A percentile compares a stretch with the other conserved stretches of the same genome.
Conservation (phyloP, 139 green algal genomes). For the Edaphochlamys debaryana region DNA sequence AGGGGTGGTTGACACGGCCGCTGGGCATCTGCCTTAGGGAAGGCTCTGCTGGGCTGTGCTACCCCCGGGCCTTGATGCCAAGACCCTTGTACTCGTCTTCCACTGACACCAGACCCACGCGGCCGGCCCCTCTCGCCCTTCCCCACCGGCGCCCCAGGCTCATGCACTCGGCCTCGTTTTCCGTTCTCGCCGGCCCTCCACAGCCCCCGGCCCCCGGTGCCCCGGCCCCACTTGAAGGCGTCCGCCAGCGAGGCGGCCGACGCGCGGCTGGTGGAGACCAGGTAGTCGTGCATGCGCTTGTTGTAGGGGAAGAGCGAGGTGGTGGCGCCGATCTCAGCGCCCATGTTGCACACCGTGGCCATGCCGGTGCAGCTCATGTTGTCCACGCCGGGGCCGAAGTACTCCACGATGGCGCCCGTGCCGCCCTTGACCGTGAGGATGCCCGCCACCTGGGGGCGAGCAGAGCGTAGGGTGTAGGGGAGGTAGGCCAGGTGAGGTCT, state of each 20-base stretch:
- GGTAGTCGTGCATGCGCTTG: conserved; percentile 90
- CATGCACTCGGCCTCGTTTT: too few relatives aligned
- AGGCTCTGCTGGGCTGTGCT: too few relatives aligned
- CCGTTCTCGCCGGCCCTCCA: too few relatives aligned
- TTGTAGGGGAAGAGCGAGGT: conserved; percentile 98
- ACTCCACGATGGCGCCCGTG: conserved; percentile 96
- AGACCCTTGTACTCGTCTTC: too few relatives aligned
- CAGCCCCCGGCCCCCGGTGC: too few relatives aligned
- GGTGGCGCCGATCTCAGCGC: conserved; percentile 95
- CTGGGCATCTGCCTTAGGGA: too few relatives aligned
- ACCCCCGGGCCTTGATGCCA: too few relatives aligned
- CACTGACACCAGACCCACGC: too few relatives aligned
- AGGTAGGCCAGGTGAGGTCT: not conserved
- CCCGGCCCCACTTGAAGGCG: conserved; percentile 71
- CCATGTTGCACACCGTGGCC: conserved; percentile 98
- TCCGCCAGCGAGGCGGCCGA: conserved; percentile 79
- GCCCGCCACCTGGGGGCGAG: conserved; percentile 78
- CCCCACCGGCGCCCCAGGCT: too few relatives aligned
- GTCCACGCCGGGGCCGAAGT: conserved; percentile 92
- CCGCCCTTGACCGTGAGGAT: conserved; percentile 96
- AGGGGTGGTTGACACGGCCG: too few relatives aligned
- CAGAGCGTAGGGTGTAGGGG: too few relatives aligned
- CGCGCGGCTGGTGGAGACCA: conserved; percentile 82
- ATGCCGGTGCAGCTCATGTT: conserved; percentile 94
- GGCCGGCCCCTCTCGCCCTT: too few relatives aligned